phyloP scores from a whole-genome alignment of 2,329 filamentous ascomycete genomes.

The Pestalotiopsis sp. region DNA sequence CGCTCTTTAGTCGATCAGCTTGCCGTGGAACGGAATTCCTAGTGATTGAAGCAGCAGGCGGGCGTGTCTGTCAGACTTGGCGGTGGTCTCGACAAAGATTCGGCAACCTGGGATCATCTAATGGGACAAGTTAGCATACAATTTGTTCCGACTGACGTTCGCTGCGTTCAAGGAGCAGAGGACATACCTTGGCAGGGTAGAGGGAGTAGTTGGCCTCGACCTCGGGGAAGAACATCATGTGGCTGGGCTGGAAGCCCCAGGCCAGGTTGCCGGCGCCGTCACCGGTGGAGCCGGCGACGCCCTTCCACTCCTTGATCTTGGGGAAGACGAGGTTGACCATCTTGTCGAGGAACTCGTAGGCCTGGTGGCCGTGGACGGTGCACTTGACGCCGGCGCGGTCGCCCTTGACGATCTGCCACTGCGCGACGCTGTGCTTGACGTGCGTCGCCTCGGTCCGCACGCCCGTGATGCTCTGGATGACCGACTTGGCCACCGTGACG shows the following conservation, averaged over 20 bases:
- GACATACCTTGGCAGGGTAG: slow-evolving; percentile 16
- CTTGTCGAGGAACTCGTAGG: slow-evolving; percentile 90
- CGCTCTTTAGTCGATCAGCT: slow-evolving; percentile 47
- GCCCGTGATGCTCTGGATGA: slow-evolving; percentile 84
- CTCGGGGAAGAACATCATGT: slow-evolving; percentile 86
- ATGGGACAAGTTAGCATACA: slow-evolving; percentile 44
- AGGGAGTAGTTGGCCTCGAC: slow-evolving; percentile 91
- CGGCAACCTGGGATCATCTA: slow-evolving; percentile 85
- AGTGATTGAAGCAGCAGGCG: slow-evolving; percentile 73
- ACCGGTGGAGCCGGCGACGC: slow-evolving; percentile 67
- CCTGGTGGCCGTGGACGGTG: slow-evolving; percentile 76
- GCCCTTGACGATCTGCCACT: slow-evolving; percentile 75
- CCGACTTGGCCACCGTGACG: slow-evolving; percentile 81
- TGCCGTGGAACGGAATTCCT: slow-evolving; percentile 82
- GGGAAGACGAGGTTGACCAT: slow-evolving; percentile 88
- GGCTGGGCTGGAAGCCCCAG: slow-evolving; percentile 77
- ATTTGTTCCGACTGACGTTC: too few relatives aligned
- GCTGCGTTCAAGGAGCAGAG: neutral
- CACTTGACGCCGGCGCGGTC: slow-evolving; percentile 77
- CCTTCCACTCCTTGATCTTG: slow-evolving; percentile 94
- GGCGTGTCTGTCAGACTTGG: slow-evolving; percentile 82
- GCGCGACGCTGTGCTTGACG: slow-evolving; percentile 69
- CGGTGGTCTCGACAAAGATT: slow-evolving; percentile 82
- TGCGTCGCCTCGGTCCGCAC: slow-evolving; percentile 71
- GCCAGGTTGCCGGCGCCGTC: slow-evolving; percentile 86